phyloP scores from a whole-genome alignment of 306 rosid species.

The Castanea mollissima region DNA sequence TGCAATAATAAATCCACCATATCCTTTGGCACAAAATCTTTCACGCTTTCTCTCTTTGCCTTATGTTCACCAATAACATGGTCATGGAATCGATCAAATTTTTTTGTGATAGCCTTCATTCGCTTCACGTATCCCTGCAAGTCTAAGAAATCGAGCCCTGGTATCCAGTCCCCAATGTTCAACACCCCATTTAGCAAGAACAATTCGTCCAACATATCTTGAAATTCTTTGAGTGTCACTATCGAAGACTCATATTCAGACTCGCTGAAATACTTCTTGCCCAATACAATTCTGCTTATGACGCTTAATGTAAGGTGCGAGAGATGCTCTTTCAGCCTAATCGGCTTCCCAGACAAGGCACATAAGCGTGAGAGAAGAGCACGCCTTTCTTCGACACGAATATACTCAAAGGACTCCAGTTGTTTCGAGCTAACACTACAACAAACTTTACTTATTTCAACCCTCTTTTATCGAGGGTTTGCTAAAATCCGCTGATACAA shows the following conservation, averaged over 20 bases:
- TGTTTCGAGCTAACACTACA: conserved; percentile 22
- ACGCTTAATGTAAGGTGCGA: conserved; percentile 27
- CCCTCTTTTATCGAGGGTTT: no score
- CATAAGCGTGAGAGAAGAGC: conserved; percentile 17
- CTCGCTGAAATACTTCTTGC: conserved; percentile 37
- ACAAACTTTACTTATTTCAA: no score
- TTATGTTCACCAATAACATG: conserved; percentile 37
- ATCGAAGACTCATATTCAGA: background rate
- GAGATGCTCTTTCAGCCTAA: conserved; percentile 24
- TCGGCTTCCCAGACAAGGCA: conserved; percentile 24
- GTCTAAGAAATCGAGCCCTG: conserved; percentile 36
- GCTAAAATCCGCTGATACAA: no score
- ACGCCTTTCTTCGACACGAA: conserved; percentile 35
- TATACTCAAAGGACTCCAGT: conserved; percentile 29
- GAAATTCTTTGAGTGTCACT: conserved; percentile 25
- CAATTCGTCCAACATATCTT: conserved; percentile 45
- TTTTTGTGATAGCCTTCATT: conserved; percentile 42
- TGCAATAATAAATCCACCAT: conserved; percentile 37
- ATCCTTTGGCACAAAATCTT: conserved; percentile 24
- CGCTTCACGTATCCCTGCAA: conserved; percentile 40
- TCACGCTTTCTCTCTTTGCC: conserved; percentile 7
- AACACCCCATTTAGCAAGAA: conserved; percentile 38
- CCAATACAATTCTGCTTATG: conserved; percentile 41
- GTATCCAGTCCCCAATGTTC: conserved; percentile 45
- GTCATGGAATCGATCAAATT: conserved; percentile 27